Conservation (phyloP, 306 rosid genomes). For the Gastrolobium bilobum region DNA sequence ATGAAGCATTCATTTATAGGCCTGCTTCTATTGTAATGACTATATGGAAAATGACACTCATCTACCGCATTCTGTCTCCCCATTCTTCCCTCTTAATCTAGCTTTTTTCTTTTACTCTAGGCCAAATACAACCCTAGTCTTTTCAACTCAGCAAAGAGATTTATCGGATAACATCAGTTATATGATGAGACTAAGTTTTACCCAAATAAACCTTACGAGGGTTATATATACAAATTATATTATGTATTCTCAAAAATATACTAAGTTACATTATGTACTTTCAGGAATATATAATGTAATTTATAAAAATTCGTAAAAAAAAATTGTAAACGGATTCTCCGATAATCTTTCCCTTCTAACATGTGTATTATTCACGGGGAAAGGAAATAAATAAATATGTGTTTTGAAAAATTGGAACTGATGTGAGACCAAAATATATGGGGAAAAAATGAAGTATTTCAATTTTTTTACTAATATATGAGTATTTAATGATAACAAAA, state of each 20-base stretch:
- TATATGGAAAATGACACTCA: slow-evolving; percentile 64
- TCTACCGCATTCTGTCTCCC: slow-evolving; percentile 47
- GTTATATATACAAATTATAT: too few species aligned
- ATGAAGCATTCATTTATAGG: slow-evolving; percentile 42
- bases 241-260: too few species aligned
- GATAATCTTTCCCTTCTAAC: neutral
- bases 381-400: neutral
- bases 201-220: too few species aligned
- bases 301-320: too few species aligned
- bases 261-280: too few species aligned
- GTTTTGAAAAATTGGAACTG: neutral
- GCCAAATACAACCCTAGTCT: slow-evolving; percentile 31
- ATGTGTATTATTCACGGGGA: neutral
- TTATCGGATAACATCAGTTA: neutral
- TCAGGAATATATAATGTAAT: too few species aligned
- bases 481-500: neutral
- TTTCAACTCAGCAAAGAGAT: slow-evolving; percentile 3
- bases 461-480: neutral
- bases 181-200: neutral
- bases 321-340: neutral
- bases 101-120: slow-evolving; percentile 2
- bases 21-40: slow-evolving; percentile 53
- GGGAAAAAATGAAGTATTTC: neutral
- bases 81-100: slow-evolving; percentile 19
- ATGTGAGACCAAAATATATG: neutral